phyloP scores from a whole-genome alignment of 768 basidiomycete species.

The Agaricus subrufescens region DNA sequence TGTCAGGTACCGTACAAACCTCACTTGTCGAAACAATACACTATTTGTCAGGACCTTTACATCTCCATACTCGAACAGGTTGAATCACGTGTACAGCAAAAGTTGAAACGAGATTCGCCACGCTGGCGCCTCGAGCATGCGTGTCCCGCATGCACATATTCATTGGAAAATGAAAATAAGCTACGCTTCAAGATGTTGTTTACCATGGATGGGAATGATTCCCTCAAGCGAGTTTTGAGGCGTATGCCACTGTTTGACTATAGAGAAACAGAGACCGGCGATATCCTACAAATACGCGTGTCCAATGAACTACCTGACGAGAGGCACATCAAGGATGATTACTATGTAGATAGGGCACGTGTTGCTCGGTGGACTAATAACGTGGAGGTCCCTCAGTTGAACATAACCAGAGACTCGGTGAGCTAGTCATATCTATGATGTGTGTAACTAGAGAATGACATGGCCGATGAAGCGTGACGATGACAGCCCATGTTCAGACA shows the following conservation, averaged over 20 bases:
- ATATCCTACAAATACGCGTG: neutral
- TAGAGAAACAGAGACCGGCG: neutral
- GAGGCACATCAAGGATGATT: too few species aligned
- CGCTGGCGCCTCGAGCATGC: slow-evolving; percentile 7
- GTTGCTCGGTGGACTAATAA: too few species aligned
- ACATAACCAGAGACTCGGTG: neutral
- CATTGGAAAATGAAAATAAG: slow-evolving; percentile 15
- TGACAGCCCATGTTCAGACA: slow-evolving; percentile 15
- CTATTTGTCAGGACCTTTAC: slow-evolving; percentile 22
- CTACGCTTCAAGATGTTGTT: slow-evolving; percentile 18
- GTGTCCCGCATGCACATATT: slow-evolving; percentile 16
- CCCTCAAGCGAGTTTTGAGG: slow-evolving; percentile 14
- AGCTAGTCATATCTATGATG: neutral
- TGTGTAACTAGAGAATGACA: neutral
- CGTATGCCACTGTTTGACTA: neutral
- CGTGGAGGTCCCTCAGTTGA: too few species aligned
- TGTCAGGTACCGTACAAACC: slow-evolving; percentile 10
- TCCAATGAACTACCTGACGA: neutral
- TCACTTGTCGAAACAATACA: slow-evolving; percentile 18
- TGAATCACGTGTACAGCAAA: slow-evolving; percentile 12
- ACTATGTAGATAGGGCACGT: too few species aligned
- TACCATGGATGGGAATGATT: slow-evolving; percentile 25
- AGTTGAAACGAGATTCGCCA: slow-evolving; percentile 20
- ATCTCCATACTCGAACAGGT: slow-evolving; percentile 11
- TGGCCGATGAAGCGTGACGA: neutral